These are phyloP conservation scores for Madurella fahalii DNA, from an alignment of 2,329 filamentous ascomycete species.

Conservation along the genomic window DNA sequence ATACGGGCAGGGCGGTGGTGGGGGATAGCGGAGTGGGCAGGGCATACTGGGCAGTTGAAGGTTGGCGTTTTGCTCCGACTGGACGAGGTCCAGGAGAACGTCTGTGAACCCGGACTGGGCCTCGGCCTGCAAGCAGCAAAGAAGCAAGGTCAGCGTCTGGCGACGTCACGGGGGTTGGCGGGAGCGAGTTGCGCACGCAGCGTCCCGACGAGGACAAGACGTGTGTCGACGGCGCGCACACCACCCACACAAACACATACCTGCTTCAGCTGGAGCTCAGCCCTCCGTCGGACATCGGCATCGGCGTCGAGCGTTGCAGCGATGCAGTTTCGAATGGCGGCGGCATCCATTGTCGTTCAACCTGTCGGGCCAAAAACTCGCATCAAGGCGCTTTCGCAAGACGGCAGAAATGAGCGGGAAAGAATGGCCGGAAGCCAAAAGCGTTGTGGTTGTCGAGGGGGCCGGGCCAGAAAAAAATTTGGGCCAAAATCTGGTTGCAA, in stretches of 20 bases:
- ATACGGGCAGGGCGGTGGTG: neutral
- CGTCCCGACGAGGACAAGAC: conserved; percentile 2
- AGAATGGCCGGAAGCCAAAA: conserved; percentile 18
- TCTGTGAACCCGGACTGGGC: conserved; percentile 85
- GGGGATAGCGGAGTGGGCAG: conserved; percentile 20
- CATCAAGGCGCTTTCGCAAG: conserved; percentile 22
- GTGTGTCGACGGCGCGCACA: conserved; percentile 5
- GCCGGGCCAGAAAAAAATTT: conserved; percentile 29
- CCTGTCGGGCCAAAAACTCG: conserved; percentile 21
- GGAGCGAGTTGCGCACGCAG: neutral
- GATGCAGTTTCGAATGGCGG: conserved; percentile 71
- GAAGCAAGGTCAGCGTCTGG: conserved; percentile 25
- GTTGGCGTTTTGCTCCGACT: conserved; percentile 78
- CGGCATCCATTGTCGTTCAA: conserved; percentile 62
- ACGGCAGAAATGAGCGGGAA: conserved; percentile 14
- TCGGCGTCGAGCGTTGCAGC: conserved; percentile 71
- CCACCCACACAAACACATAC: conserved; percentile 45
- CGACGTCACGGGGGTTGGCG: conserved; percentile 10
- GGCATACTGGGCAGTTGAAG: conserved; percentile 83
- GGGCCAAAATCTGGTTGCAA: conserved; percentile 26
- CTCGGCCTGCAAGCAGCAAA: conserved; percentile 63
- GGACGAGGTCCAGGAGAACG: conserved; percentile 83
- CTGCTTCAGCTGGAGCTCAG: conserved; percentile 77
- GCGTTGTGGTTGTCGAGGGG: conserved; percentile 25
- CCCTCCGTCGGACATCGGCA: conserved; percentile 68